Percentiles rank a stretch among this genome's conserved stretches.
Conservation (phyloP, 2,329 filamentous ascomycete species). For the Alternaria triticimaculans region DNA sequence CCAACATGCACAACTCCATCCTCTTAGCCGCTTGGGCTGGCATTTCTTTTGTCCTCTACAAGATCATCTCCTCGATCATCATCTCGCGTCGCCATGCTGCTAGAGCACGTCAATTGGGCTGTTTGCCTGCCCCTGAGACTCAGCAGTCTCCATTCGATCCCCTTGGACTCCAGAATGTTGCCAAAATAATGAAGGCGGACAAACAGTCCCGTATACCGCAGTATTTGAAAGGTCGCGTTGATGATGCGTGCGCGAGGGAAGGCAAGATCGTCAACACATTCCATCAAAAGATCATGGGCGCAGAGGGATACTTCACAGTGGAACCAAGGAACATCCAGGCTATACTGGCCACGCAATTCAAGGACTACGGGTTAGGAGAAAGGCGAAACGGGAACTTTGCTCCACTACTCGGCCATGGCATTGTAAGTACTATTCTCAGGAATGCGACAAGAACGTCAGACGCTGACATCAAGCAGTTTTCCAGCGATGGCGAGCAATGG, state of each 20-base stretch:
- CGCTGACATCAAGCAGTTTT: slow-evolving; percentile 28
- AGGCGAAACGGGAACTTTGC: slow-evolving; percentile 46
- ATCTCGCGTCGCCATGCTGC: slow-evolving; percentile 41
- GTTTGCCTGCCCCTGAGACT: slow-evolving; percentile 47
- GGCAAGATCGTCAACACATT: slow-evolving; percentile 37
- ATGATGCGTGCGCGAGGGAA: slow-evolving; percentile 24
- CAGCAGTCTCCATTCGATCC: slow-evolving; percentile 54
- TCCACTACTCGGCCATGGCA: slow-evolving; percentile 51
- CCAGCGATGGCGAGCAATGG: slow-evolving; percentile 40
- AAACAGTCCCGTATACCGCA: slow-evolving; percentile 45
- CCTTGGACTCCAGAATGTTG: slow-evolving; percentile 59
- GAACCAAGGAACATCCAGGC: slow-evolving; percentile 56
- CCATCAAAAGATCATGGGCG: slow-evolving; percentile 25
- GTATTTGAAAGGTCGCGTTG: slow-evolving; percentile 26
- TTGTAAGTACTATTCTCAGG: slow-evolving; percentile 27
- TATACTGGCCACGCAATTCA: slow-evolving; percentile 53
- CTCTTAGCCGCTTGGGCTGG: slow-evolving; percentile 38
- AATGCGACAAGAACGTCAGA: neutral
- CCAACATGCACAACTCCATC: slow-evolving; percentile 37
- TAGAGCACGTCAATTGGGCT: slow-evolving; percentile 50
- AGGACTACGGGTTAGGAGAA: slow-evolving; percentile 53
- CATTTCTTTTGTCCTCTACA: slow-evolving; percentile 41
- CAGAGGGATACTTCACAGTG: slow-evolving; percentile 36
- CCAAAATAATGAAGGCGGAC: slow-evolving; percentile 47
- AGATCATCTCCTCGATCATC: slow-evolving; percentile 32